phyloP scores from a whole-genome alignment of 192 early-diverging fungal species.

The Piromyces finnis region DNA sequence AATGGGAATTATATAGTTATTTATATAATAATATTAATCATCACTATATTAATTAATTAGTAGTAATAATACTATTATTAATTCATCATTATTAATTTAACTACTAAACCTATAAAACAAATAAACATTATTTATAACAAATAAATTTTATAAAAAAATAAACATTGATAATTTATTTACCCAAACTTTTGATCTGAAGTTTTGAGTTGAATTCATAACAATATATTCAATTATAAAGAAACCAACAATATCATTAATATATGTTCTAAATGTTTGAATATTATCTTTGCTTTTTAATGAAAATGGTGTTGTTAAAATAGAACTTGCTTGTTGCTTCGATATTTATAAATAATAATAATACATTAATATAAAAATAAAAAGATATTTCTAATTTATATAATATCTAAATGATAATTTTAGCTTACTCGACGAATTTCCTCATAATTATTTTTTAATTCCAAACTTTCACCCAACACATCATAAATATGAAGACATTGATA shows the following conservation, averaged over 20 bases:
- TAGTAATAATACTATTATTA: no score
- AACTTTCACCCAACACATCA: constrained; percentile 72
- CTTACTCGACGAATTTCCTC: constrained; percentile 69
- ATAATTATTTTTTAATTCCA: constrained; percentile 70
- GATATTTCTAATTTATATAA: neutral
- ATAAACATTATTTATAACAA: no score
- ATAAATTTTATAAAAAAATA: neutral
- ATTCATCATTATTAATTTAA: no score
- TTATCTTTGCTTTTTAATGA: constrained; percentile 39
- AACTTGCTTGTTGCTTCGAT: constrained; percentile 59
- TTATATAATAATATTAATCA: no score
- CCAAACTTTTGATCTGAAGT: constrained; percentile 70
- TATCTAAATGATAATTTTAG: neutral
- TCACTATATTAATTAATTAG: no score
- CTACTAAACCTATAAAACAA: no score
- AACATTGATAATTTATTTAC: constrained; percentile 3
- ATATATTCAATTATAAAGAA: constrained; percentile 91
- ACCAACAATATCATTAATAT: constrained; percentile 80
- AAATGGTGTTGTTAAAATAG: constrained; percentile 59
- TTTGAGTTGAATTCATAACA: constrained; percentile 66
- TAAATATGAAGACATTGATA: constrained; percentile 95
- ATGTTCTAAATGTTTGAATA: constrained; percentile 43
- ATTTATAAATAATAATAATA: no score
- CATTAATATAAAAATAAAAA: no score
- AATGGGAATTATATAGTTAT: no score